Evolutionary conservation across 768 basidiomycete species (phyloP).

Genomic region (Lactarius deliciosus): DNA sequence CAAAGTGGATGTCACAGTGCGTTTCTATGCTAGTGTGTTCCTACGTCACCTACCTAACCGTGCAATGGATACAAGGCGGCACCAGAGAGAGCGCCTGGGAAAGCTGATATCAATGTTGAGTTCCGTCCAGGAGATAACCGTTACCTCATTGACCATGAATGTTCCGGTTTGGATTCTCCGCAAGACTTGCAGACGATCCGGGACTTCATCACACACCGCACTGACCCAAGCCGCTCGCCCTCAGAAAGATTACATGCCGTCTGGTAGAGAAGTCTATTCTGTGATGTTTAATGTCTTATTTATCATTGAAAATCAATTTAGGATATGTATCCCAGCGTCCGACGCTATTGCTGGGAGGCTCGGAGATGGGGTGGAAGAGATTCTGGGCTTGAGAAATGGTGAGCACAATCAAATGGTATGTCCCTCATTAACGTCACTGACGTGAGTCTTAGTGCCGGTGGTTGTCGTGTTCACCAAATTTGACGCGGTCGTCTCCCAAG

Average conservation of each 20-base stretch:
- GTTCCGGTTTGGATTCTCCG: not conserved
- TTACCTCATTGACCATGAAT: constrained; percentile 9
- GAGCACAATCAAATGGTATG: not conserved
- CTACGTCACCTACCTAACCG: not conserved
- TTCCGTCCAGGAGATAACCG: constrained; percentile 10
- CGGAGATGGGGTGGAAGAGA: not conserved
- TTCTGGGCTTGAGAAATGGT: not conserved
- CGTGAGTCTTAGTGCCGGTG: not conserved
- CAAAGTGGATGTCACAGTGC: constrained; percentile 15
- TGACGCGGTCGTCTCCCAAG: not conserved
- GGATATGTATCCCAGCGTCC: not conserved
- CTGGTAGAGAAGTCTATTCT: constrained; percentile 4
- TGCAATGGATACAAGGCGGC: not conserved
- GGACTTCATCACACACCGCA: constrained; percentile 1
- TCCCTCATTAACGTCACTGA: not conserved
- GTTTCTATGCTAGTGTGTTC: not conserved
- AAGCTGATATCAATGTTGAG: not conserved
- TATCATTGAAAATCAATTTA: not conserved
- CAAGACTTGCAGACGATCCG: constrained; percentile 4
- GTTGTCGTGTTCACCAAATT: constrained; percentile 16
- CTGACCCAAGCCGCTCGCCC: not conserved
- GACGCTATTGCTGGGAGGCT: not conserved
- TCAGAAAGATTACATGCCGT: constrained; percentile 15
- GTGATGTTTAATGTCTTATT: not conserved
- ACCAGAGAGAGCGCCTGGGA: not conserved